These are phyloP conservation scores for Neospora caninum DNA, from an alignment of 169 alveolate species.

Conservation along the genomic window DNA sequence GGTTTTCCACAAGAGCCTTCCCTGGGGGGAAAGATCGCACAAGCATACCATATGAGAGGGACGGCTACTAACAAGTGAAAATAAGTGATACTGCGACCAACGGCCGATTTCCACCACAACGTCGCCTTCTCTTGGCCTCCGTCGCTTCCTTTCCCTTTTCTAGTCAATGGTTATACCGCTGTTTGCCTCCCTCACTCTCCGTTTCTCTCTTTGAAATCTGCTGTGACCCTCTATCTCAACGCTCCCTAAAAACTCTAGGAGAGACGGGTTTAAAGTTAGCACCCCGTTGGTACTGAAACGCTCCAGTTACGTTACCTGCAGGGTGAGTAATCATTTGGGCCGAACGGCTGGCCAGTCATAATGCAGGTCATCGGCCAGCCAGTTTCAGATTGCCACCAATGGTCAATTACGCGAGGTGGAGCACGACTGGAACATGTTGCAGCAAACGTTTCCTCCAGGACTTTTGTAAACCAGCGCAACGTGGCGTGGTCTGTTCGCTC, in stretches of 20 bases:
- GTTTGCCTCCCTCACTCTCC: no score
- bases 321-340: not conserved
- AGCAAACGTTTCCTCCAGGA: slow-evolving; percentile 70
- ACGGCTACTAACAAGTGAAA: not conserved
- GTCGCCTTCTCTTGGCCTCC: no score
- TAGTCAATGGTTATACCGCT: no score
- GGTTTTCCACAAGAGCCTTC: slow-evolving; percentile 89
- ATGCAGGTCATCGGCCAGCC: slow-evolving; percentile 91
- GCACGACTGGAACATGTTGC: not conserved
- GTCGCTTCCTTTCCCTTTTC: no score
- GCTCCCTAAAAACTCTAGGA: no score
- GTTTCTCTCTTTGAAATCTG: no score
- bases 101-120: no score
- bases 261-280: no score
- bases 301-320: not conserved
- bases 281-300: no score
- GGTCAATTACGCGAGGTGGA: slow-evolving; percentile 82
- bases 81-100: no score
- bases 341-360: slow-evolving; percentile 78
- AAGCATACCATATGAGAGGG: not conserved
- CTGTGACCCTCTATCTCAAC: no score
- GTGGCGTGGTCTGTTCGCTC: slow-evolving; percentile 91
- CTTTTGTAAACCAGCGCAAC: slow-evolving; percentile 79
- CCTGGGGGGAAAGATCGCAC: slow-evolving; percentile 67
- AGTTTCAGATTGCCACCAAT: slow-evolving; percentile 96